Conservation (phyloP, 306 rosid species). For the Abrus pulchellus region DNA sequence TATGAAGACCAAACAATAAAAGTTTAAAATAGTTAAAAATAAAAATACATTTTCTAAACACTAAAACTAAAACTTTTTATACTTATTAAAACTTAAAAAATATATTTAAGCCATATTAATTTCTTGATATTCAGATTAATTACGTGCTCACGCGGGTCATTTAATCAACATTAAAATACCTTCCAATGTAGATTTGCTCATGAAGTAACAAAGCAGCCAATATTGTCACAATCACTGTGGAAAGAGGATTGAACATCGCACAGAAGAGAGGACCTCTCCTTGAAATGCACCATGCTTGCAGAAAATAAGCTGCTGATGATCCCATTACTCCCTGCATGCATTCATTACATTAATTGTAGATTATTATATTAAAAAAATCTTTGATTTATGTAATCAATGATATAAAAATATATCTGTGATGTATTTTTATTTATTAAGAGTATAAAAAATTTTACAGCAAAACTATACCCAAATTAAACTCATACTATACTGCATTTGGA, state of each 20-base stretch:
- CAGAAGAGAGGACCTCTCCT: constrained; percentile 58
- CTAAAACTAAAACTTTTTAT: no score
- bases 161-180: constrained; percentile 29
- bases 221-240: constrained; percentile 55
- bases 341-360: not conserved
- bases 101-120: not conserved
- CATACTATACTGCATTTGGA: no score
- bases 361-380: not conserved
- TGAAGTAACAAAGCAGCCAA: constrained; percentile 63
- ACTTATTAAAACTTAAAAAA: no score
- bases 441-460: no score
- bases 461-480: no score
- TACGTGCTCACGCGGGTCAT: not conserved
- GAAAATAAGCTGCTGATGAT: constrained; percentile 53
- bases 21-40: no score
- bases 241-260: constrained; percentile 64
- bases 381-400: no score
- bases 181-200: constrained; percentile 52
- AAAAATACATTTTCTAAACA: no score
- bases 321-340: constrained; percentile 61
- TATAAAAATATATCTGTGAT: no score
- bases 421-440: no score
- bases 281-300: constrained; percentile 70
- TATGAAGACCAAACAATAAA: no score
- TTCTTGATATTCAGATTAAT: not conserved